Evolutionary conservation across 1,284 basidiomycete genomes (phyloP).

Genomic region (Blastosporella zonata): DNA sequence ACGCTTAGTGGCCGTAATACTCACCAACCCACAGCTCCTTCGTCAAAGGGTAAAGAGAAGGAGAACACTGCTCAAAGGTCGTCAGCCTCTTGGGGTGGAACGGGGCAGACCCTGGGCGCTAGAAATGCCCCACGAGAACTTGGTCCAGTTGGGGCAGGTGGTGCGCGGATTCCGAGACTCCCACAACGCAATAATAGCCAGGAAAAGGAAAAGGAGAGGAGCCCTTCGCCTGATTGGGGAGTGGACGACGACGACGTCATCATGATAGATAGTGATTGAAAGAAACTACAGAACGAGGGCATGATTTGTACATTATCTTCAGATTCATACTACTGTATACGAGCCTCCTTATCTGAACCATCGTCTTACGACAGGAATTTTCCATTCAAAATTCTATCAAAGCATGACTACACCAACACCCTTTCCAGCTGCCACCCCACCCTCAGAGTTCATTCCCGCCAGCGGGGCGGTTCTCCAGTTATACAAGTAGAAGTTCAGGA

Average conservation of each 20-base stretch:
- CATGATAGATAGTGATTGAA: constrained; percentile 70
- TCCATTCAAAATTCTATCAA: constrained; percentile 20
- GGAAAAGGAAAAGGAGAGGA: constrained; percentile 41
- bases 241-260: constrained; percentile 75
- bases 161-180: constrained; percentile 45
- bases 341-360: background rate
- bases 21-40: constrained; percentile 23
- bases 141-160: constrained; percentile 48
- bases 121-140: constrained; percentile 34
- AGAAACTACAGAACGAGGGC: constrained; percentile 1
- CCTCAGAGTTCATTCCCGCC: constrained; percentile 60
- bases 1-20: constrained; percentile 47
- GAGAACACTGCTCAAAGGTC: constrained; percentile 32
- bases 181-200: constrained; percentile 35
- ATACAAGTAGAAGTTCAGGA: constrained; percentile 89
- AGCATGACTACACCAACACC: constrained; percentile 85
- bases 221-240: constrained; percentile 73
- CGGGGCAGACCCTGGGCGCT: constrained; percentile 54
- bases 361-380: no score
- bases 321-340: background rate
- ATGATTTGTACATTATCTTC: constrained; percentile 13
- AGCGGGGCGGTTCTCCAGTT: constrained; percentile 86
- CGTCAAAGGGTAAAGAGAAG: constrained; percentile 54
- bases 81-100: constrained; percentile 46
- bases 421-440: constrained; percentile 54